Evolutionary conservation across 257 asterid genomes (phyloP), one percentile per base, ranked within the genome.

Genomic region (Asclepias syriaca): DNA sequence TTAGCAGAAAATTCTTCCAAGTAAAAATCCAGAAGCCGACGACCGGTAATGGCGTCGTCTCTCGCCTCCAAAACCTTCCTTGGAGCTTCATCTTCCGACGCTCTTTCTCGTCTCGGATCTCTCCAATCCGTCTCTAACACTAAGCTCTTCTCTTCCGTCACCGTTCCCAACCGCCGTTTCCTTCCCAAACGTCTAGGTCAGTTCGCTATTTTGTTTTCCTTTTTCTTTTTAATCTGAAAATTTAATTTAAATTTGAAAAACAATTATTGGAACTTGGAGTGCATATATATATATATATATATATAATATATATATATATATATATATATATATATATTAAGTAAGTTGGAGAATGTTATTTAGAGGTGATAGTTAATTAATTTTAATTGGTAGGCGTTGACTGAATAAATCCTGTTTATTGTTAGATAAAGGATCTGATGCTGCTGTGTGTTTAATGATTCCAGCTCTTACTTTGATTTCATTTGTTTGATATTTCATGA

Each of bases 111-210:
- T 65, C 82, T 89, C 72, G 88, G 95, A 75, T 88, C 91, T 61
- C 77, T 86, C 60, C 89, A 81, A 4, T 81, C 88, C 57, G 68
- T 83, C 71, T 68, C 86, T 63, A 24, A 76, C 85, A 77, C 64
- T 77, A 43, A 43, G 48, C 48, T 80, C 58, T 74, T 82, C 48
- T 82, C 82, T 45, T 66, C 72, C 76, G 75, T 89, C 68, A 92
- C 77, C 48, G 65, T 88, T 29, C 90, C 85, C 13, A 66, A 84
- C 80, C 91, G 91, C 69, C 86, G 84, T 68, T 78, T 85, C 65
- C 88, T 72, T 51, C 71, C 80, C 80, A 89, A 75, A 70, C 94
- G 96, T 77, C 81, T 94, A 77, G 90, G 97, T 91, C 67, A 32
- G 78, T 67, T 65, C 64, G 65, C 3, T 1, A 21, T 34, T 11